A percentile compares a stretch with the other conserved stretches of the same genome.
These are phyloP conservation scores for Kalaharituber pfeilii DNA, from an alignment of 2,329 filamentous ascomycete species.

Conservation along the genomic window DNA sequence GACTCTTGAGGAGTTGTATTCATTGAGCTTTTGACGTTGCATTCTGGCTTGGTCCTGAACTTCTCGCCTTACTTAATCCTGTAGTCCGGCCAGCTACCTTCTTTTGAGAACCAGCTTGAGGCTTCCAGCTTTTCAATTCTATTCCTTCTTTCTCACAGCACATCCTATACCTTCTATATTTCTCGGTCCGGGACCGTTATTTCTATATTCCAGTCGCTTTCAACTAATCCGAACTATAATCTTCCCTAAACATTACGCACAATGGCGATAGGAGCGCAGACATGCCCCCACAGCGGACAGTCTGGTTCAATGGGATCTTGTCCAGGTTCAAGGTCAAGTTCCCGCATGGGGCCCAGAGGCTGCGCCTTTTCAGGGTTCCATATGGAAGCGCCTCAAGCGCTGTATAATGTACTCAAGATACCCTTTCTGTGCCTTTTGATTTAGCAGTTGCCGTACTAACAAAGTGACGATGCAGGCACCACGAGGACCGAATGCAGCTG, in stretches of 20 bases:
- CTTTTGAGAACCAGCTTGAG: too few species aligned
- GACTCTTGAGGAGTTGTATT: too few species aligned
- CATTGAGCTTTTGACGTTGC: too few species aligned
- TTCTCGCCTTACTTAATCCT: too few species aligned
- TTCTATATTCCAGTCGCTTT: too few species aligned
- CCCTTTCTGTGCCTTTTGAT: not conserved
- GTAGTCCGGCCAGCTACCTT: too few species aligned
- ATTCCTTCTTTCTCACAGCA: too few species aligned
- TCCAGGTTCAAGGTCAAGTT: constrained; percentile 3
- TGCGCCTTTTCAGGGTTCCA: constrained; percentile 26
- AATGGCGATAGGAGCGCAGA: constrained; percentile 2
- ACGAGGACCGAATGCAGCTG: constrained; percentile 29
- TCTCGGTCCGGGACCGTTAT: too few species aligned
- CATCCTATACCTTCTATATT: too few species aligned
- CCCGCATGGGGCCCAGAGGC: constrained; percentile 23
- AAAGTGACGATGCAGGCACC: constrained; percentile 30
- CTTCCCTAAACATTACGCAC: not conserved
- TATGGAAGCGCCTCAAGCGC: constrained; percentile 24
- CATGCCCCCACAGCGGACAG: constrained; percentile 6
- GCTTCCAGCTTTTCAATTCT: too few species aligned
- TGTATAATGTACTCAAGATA: constrained; percentile 26
- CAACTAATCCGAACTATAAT: too few species aligned
- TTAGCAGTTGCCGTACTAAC: constrained; percentile 9
- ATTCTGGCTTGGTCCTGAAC: too few species aligned
- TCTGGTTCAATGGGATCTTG: constrained; percentile 4